Conservation (phyloP, 176 grass and related monocot genomes). For the Hordeum marinum region DNA sequence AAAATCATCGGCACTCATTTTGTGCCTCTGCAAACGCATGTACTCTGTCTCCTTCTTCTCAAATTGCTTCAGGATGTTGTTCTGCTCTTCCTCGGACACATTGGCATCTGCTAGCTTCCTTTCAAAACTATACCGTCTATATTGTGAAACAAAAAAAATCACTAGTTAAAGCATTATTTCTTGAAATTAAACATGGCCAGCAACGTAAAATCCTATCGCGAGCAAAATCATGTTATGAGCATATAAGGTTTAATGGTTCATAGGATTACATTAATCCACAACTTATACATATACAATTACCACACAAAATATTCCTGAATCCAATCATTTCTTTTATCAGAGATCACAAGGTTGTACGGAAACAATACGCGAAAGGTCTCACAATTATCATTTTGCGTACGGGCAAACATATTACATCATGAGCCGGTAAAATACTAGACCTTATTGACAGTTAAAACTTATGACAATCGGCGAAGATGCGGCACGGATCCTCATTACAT, state of each 20-base stretch:
- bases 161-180: neutral
- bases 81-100: conserved; percentile 82
- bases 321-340: neutral
- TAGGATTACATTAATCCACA: neutral
- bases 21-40: conserved; percentile 96
- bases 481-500: conserved; percentile 18
- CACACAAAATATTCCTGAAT: neutral
- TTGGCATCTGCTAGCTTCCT: conserved; percentile 82
- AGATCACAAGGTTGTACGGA: neutral
- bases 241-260: neutral
- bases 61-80: conserved; percentile 84
- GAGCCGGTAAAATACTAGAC: neutral
- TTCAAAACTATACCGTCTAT: conserved; percentile 82
- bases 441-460: neutral
- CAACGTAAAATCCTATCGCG: neutral
- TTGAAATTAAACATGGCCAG: neutral
- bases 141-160: neutral
- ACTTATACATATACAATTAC: neutral
- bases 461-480: neutral
- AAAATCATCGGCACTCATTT: conserved; percentile 97
- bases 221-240: neutral
- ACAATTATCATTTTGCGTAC: neutral
- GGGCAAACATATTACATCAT: neutral
- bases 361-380: neutral
- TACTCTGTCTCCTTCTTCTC: conserved; percentile 98